Conservation (phyloP, 352 stramenopile genomes). For the Discostella stelligera region DNA sequence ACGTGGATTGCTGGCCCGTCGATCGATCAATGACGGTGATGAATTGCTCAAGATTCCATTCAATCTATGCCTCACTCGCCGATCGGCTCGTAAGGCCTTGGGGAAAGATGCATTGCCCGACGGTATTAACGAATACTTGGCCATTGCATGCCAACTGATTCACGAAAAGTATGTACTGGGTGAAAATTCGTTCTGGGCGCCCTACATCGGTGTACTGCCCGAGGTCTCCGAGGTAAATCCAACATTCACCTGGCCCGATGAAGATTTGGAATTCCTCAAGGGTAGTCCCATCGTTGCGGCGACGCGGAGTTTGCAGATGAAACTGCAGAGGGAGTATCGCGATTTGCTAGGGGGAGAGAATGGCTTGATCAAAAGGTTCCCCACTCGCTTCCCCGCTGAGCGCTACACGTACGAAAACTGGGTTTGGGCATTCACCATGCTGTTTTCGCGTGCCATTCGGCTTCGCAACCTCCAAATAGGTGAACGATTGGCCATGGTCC, state of each 20-base stretch:
- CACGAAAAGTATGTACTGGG: slow-evolving; percentile 78
- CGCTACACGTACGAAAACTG: slow-evolving; percentile 83
- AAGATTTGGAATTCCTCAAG: slow-evolving; percentile 82
- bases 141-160: slow-evolving; percentile 86
- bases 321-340: slow-evolving; percentile 83
- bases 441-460: slow-evolving; percentile 84
- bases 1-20: slow-evolving; percentile 72
- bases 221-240: slow-evolving; percentile 81
- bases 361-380: slow-evolving; percentile 68
- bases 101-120: slow-evolving; percentile 67
- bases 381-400: slow-evolving; percentile 66
- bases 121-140: slow-evolving; percentile 86
- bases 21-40: slow-evolving; percentile 78
- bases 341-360: slow-evolving; percentile 68
- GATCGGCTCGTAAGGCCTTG: slow-evolving; percentile 65
- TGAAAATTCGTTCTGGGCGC: slow-evolving; percentile 73
- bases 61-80: slow-evolving; percentile 79
- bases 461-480: slow-evolving; percentile 74
- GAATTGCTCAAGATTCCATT: slow-evolving; percentile 78
- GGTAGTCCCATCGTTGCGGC: slow-evolving; percentile 83
- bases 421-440: slow-evolving; percentile 86
- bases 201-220: slow-evolving; percentile 85
- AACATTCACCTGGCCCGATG: slow-evolving; percentile 85
- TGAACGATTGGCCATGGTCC: slow-evolving; percentile 84
- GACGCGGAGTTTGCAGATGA: slow-evolving; percentile 82